Conservation (phyloP, 257 asterid genomes). For the Lithospermum erythrorhizon region DNA sequence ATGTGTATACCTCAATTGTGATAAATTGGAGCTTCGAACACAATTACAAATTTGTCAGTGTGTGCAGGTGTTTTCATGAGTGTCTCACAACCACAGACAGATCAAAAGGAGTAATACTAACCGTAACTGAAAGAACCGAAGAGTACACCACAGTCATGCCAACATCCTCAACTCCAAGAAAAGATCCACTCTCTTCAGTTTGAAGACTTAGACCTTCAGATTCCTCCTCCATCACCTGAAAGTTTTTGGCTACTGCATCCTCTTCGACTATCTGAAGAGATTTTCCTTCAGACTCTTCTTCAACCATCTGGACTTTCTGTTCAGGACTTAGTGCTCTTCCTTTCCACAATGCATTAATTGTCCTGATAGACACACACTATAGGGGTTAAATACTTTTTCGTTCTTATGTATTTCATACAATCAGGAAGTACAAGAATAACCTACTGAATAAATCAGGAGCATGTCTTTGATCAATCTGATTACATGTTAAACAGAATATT, state of each 20-base stretch:
- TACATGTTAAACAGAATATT: neutral
- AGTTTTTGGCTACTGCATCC: slow-evolving; percentile 42
- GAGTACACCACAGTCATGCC: slow-evolving; percentile 63
- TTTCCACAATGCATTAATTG: slow-evolving; percentile 92
- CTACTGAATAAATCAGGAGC: neutral
- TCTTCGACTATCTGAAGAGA: slow-evolving; percentile 54
- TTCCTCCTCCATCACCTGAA: slow-evolving; percentile 49
- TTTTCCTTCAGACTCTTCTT: slow-evolving; percentile 61
- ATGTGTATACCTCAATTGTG: too few species aligned
- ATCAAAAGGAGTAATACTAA: slow-evolving; percentile 25
- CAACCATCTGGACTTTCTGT: slow-evolving; percentile 83
- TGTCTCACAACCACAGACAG: neutral
- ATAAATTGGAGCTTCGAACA: too few species aligned
- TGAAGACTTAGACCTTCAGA: slow-evolving; percentile 52
- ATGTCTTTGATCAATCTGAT: neutral
- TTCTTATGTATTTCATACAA: neutral
- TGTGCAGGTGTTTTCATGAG: too few species aligned
- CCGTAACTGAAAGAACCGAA: slow-evolving; percentile 73
- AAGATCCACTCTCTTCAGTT: slow-evolving; percentile 61
- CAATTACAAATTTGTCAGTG: too few species aligned
- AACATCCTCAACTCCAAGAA: slow-evolving; percentile 60
- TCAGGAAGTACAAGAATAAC: neutral
- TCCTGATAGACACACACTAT: slow-evolving; percentile 31
- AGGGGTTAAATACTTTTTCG: neutral
- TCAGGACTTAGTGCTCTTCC: slow-evolving; percentile 91